Evolutionary conservation across 2,329 filamentous ascomycete species (phyloP).

Genomic region (Scedosporium dehoogii): DNA sequence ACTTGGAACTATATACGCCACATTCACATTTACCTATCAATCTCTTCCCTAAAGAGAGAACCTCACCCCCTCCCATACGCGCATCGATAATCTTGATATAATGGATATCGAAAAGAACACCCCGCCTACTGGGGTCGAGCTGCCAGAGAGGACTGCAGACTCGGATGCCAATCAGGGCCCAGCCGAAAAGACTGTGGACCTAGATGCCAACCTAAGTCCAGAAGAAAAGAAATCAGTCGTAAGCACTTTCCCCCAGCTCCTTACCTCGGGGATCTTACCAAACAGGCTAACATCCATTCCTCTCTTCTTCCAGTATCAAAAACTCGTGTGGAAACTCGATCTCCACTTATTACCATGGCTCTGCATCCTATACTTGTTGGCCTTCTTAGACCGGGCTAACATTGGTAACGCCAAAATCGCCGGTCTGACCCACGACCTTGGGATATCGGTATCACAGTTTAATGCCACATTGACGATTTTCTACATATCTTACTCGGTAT

Average conservation of each 20-base stretch:
- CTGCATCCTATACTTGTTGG: constrained; percentile 57
- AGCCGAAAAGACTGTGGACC: not conserved
- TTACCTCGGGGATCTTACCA: not conserved
- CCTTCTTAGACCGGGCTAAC: constrained; percentile 33
- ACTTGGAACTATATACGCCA: too few species aligned
- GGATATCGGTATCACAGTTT: constrained; percentile 37
- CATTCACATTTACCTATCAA: too few species aligned
- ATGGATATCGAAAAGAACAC: not conserved
- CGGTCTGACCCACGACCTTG: constrained; percentile 30
- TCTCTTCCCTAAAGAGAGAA: too few species aligned
- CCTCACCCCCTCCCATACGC: not conserved
- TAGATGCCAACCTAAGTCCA: not conserved
- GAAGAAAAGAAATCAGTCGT: not conserved
- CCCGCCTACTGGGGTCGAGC: too few species aligned
- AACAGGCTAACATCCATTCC: not conserved
- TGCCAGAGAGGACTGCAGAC: too few species aligned
- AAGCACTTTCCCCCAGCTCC: not conserved
- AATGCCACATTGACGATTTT: constrained; percentile 54
- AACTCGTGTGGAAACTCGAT: not conserved
- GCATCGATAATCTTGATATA: not conserved
- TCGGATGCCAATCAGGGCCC: not conserved
- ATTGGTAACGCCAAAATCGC: constrained; percentile 51
- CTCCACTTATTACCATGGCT: constrained; percentile 28
- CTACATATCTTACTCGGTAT: constrained; percentile 59
- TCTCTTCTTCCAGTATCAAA: not conserved